These are phyloP conservation scores for Dillenia turbinata DNA, from an alignment of 164 flowering plant species.

Conservation along the genomic window DNA sequence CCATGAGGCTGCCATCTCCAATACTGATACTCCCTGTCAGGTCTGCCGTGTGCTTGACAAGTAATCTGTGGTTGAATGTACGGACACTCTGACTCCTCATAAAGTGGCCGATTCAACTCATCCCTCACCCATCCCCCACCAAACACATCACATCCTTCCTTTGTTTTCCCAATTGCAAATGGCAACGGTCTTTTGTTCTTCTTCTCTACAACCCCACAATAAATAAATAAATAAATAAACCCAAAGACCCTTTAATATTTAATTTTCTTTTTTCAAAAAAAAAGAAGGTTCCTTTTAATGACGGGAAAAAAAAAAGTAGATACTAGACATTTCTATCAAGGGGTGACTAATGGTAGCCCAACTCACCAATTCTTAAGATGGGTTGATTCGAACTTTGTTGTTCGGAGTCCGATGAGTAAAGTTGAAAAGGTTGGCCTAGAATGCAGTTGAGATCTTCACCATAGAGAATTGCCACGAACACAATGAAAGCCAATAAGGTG, in stretches of 20 bases:
- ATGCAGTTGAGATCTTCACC: constrained; percentile 52
- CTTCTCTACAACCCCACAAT: constrained; percentile 20
- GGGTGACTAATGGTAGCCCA: not conserved
- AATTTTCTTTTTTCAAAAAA: not conserved
- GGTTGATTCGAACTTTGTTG: not conserved
- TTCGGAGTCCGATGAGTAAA: constrained; percentile 6
- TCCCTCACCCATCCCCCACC: constrained; percentile 81
- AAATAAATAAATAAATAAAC: not conserved
- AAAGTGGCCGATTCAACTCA: constrained; percentile 51
- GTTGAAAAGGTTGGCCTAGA: constrained; percentile 19
- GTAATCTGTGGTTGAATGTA: constrained; percentile 92
- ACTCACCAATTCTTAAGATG: constrained; percentile 35
- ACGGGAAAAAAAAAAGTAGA: not conserved
- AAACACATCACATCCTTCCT: constrained; percentile 57
- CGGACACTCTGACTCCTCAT: constrained; percentile 75
- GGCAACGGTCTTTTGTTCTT: constrained; percentile 42
- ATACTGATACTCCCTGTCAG: constrained; percentile 62
- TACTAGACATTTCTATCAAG: not conserved
- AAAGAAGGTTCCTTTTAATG: not conserved
- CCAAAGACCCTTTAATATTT: not conserved
- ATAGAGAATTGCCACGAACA: constrained; percentile 58
- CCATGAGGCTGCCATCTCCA: constrained; percentile 93
- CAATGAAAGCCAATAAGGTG: constrained; percentile 49
- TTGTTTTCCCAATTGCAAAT: constrained; percentile 42
- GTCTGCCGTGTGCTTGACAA: constrained; percentile 81